Evolutionary conservation across 768 basidiomycete genomes (phyloP).

Genomic region (Amanita fuliginea): DNA sequence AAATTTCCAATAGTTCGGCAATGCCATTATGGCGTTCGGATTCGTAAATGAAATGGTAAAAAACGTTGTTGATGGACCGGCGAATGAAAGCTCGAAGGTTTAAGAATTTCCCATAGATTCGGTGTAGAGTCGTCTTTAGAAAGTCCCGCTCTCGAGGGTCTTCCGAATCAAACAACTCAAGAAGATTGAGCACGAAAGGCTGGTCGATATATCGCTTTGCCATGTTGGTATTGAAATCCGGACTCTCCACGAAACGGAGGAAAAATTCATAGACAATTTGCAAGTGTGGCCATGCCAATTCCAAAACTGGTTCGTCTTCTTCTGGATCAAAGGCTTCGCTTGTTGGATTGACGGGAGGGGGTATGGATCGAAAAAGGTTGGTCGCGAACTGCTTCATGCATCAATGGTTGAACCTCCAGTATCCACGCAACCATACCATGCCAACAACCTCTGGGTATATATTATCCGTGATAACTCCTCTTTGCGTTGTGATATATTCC

Average conservation of each 20-base stretch:
- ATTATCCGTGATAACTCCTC: conserved; percentile 90
- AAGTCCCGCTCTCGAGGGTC: conserved; percentile 99
- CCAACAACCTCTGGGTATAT: conserved; percentile 98
- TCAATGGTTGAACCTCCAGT: conserved; percentile 7
- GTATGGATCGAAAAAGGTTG: conserved; percentile 99
- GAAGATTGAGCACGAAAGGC: conserved; percentile 86
- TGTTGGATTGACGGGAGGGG: conserved; percentile 96
- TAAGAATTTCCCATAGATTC: conserved; percentile 99
- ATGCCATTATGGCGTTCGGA: conserved; percentile 99
- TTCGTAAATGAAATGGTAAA: conserved; percentile 98
- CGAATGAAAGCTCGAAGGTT: conserved; percentile 98
- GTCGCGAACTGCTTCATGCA: conserved; percentile 67
- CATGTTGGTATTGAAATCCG: conserved; percentile 96
- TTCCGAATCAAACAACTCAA: conserved; percentile 97
- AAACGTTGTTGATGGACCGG: conserved; percentile 98
- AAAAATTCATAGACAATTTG: conserved; percentile 99
- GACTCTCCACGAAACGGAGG: conserved; percentile 94
- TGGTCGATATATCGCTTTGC: conserved; percentile 98
- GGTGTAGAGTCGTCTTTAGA: conserved; percentile 96
- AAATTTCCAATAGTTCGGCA: conserved; percentile 93
- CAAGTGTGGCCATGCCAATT: conserved; percentile 98
- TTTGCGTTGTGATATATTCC: conserved; percentile 96
- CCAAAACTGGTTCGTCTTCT: conserved; percentile 97
- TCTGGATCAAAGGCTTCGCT: conserved; percentile 99
- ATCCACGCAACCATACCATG: conserved; percentile 57